phyloP scores from a whole-genome alignment of 2,329 filamentous ascomycete genomes.

The Alternaria novae-zelandiae region DNA sequence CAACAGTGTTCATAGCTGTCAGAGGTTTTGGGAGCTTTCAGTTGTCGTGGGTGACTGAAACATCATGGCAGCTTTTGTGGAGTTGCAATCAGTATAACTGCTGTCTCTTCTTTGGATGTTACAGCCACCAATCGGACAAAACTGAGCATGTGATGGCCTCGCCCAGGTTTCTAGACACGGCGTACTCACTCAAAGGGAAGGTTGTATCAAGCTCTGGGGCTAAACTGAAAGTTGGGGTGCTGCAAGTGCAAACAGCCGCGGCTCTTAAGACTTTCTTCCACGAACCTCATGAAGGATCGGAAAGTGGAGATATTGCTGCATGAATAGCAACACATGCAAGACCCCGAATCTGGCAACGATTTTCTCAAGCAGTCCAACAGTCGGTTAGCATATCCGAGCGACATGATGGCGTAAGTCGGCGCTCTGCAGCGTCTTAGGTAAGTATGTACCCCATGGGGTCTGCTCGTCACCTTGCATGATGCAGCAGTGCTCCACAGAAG shows the following conservation, averaged over 20 bases:
- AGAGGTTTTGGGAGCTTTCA: not conserved
- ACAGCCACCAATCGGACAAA: not conserved
- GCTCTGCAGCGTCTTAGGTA: not conserved
- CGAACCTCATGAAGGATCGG: not conserved
- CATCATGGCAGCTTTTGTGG: not conserved
- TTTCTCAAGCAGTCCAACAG: not conserved
- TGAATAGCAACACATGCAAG: not conserved
- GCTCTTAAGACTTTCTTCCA: not conserved
- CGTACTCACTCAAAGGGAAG: not conserved
- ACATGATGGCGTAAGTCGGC: not conserved
- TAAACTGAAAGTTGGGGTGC: not conserved
- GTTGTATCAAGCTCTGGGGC: not conserved
- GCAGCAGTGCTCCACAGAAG: not conserved
- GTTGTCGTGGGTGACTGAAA: not conserved
- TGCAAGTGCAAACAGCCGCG: conserved; percentile 7
- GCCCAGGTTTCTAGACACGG: not conserved
- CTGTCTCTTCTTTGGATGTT: not conserved
- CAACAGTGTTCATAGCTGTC: not conserved
- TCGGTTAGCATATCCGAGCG: not conserved
- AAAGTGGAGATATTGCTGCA: not conserved
- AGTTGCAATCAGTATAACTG: not conserved
- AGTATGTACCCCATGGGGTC: conserved; percentile 1
- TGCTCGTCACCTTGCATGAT: not conserved
- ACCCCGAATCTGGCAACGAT: not conserved
- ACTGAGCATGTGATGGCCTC: not conserved